Evolutionary conservation across 1,139 yeast genomes (phyloP), one percentile per base, ranked within the genome.

Genomic region (Sugiyamaella castrensis): DNA sequence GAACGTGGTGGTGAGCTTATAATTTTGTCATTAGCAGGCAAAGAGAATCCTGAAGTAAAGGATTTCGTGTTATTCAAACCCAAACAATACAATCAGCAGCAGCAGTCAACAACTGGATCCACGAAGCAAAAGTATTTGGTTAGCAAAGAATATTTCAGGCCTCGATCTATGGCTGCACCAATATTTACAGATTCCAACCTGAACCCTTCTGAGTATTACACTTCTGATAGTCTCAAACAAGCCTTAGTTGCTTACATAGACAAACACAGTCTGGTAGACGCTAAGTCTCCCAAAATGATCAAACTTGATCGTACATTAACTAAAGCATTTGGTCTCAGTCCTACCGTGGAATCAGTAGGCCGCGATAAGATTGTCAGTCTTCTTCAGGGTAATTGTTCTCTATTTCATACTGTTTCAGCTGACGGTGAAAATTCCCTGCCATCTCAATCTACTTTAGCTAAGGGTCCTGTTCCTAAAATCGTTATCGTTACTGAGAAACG

Each of bases 1-100:
- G 95, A 92, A 9, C 85, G 87, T 59, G 85, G 76, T 19, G 94
- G 91, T 53, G 95, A 86, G 60, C 70, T 87, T 29, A 75, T 78
- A 0, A 71, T 89, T 11, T 72, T 75, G 8, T 71, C 77, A 2
- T 60, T 77, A 2, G 73, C 79, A 11, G 79, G 79, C 2, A 74
- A 74, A 43, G 73, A 73, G 0, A 75, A 78, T 53, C 77, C 74
- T 8, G 70, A 69, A 26, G 69, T 88, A 19, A 77, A 73, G 42
- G 74, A 74, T 40, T 87, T 87, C 66, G 82, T 77, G 1, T 77
- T 91, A 1, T 88, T 86, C 61, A 77, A 72, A 53, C 73, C 72
- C 27, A 71, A 68, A 54, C 54, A 62, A 42, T 47, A 41, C 28
- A 47, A 37, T 4, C 37, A 16, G 9, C 40, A 19, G 32, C 37